Percentiles rank a stretch among this genome's conserved stretches.
Conservation (phyloP, 2,329 filamentous ascomycete genomes). For the Aureobasidium sp. region DNA sequence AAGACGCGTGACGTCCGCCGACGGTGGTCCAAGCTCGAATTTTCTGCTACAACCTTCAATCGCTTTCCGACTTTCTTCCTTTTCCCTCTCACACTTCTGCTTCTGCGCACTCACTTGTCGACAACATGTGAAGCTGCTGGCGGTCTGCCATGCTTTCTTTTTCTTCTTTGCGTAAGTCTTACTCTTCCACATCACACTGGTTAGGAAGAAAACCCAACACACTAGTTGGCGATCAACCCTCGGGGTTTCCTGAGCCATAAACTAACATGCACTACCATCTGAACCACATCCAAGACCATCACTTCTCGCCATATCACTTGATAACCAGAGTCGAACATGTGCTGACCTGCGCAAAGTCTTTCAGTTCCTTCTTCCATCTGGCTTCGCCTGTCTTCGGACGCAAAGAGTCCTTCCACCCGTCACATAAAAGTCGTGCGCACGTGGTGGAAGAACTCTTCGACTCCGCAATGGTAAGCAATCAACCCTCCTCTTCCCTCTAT, state of each 20-base stretch:
- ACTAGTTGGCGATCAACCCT: slow-evolving; percentile 24
- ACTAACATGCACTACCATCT: slow-evolving; percentile 36
- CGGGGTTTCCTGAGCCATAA: slow-evolving; percentile 26
- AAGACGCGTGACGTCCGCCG: slow-evolving; percentile 1
- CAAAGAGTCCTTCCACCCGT: background rate
- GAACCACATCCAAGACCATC: slow-evolving; percentile 19
- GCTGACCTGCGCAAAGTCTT: slow-evolving; percentile 7
- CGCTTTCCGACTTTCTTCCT: background rate
- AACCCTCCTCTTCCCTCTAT: background rate
- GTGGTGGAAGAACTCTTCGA: background rate
- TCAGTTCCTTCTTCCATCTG: background rate
- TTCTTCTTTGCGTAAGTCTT: background rate
- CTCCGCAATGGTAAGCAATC: slow-evolving; percentile 16
- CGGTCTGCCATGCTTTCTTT: background rate
- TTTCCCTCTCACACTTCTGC: background rate
- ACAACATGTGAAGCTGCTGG: slow-evolving; percentile 7
- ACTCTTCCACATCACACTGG: background rate
- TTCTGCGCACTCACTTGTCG: background rate
- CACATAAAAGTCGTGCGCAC: background rate
- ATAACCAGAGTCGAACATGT: background rate
- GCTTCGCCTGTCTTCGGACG: background rate
- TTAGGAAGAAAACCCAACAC: slow-evolving; percentile 23
- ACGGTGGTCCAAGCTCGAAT: background rate
- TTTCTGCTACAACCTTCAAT: slow-evolving; percentile 19
- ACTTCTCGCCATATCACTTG: background rate